Percentiles rank a stretch among this genome's conserved stretches.
Conservation (phyloP, 208 protist species). For the Eutreptiella sp. region DNA sequence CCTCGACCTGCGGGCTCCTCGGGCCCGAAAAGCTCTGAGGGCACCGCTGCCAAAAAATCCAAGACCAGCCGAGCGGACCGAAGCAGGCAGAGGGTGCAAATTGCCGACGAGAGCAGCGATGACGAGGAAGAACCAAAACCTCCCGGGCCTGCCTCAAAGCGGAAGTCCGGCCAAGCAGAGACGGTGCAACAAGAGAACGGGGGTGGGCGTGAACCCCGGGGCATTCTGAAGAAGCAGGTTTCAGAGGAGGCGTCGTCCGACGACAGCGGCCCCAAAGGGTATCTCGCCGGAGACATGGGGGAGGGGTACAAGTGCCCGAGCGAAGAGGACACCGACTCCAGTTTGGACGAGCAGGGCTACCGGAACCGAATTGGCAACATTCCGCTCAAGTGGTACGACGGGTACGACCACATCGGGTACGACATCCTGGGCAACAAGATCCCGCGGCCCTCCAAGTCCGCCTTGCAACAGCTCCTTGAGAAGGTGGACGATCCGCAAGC, state of each 20-base stretch:
- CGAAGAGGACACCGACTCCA: background rate
- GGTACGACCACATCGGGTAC: constrained; percentile 83
- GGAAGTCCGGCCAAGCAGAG: too few species aligned
- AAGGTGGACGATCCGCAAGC: constrained; percentile 79
- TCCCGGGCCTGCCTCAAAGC: background rate
- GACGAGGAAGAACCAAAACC: background rate
- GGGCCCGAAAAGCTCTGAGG: too few species aligned
- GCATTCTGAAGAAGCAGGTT: background rate
- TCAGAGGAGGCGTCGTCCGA: background rate
- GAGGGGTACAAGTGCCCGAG: background rate
- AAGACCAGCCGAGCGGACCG: background rate
- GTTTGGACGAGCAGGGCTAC: constrained; percentile 63
- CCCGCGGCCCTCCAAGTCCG: constrained; percentile 69
- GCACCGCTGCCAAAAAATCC: background rate
- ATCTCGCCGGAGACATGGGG: background rate
- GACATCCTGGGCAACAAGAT: constrained; percentile 80
- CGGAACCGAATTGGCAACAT: constrained; percentile 85
- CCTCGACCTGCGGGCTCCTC: too few species aligned
- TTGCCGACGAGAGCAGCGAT: background rate
- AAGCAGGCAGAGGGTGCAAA: background rate
- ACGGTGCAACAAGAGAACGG: background rate
- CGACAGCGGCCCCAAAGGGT: constrained; percentile 7
- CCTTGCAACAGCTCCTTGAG: constrained; percentile 77
- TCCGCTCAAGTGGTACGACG: constrained; percentile 87
- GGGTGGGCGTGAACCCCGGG: background rate